Percentiles rank a stretch among this genome's conserved stretches.
Evolutionary conservation across 306 rosid genomes (phyloP).

Genomic region (Medicago lupulina): DNA sequence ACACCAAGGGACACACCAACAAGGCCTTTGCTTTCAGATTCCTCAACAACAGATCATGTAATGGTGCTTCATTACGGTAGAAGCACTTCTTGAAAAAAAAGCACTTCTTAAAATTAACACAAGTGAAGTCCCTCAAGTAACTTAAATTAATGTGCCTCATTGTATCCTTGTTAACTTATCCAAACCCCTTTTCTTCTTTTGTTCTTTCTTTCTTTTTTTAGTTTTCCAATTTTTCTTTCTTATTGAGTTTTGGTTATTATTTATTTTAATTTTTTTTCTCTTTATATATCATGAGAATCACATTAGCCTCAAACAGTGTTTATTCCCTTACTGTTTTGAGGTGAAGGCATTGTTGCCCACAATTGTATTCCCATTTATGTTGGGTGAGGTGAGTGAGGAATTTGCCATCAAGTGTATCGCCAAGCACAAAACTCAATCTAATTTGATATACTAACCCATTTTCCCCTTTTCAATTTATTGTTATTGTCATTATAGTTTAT

Average conservation of each 20-base stretch:
- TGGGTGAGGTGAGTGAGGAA: conserved; percentile 37
- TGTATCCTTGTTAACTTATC: conserved; percentile 60
- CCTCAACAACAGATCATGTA: conserved; percentile 76
- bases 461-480: conserved; percentile 13
- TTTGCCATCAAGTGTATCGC: conserved; percentile 39
- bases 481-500: background rate
- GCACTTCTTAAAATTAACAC: background rate
- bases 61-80: conserved; percentile 86
- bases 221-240: conserved; percentile 37
- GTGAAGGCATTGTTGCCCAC: conserved; percentile 47
- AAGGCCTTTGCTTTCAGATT: conserved; percentile 69
- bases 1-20: conserved; percentile 58
- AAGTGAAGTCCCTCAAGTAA: conserved; percentile 6
- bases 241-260: conserved; percentile 45
- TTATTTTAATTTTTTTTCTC: conserved; percentile 37
- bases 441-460: conserved; percentile 48
- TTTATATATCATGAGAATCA: conserved; percentile 48
- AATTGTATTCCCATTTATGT: conserved; percentile 47
- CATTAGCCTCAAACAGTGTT: conserved; percentile 43
- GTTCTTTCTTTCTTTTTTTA: background rate
- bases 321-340: conserved; percentile 45
- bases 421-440: conserved; percentile 42
- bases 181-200: conserved; percentile 17
- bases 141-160: conserved; percentile 26
- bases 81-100: conserved; percentile 41